Base-by-base conservation (phyloP, 768 basidiomycete species). In the Tubosaeta sp. region DNA sequence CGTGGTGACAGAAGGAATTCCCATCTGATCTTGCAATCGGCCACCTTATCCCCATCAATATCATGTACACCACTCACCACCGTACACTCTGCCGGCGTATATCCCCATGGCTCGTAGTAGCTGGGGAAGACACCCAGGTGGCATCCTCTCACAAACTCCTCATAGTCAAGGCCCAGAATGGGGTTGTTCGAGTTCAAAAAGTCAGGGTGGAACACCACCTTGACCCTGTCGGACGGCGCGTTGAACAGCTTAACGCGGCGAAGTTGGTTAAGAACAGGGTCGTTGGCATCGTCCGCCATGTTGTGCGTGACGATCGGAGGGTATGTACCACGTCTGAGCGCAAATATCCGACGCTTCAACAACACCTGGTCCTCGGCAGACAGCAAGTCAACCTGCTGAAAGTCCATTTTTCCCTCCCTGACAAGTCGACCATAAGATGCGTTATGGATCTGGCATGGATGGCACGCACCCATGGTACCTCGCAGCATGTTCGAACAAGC, bases 291-390 rank as follows among this genome's bases (percentile, higher is more conserved):
- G 66, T 98, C 95, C 22, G 80, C 83, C 97, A 98, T 98, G 73
- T 99, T 99, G 75, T 99, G 97, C 14, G 97, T 99, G n/a, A 87
- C 88, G 39, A 99, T 81, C 1, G 97, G 91, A 0, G 97, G 97
- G n/a, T 94, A 82, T 11, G 90, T 84, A 73, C 91, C 91, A 57
- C 97, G 84, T 71, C 93, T 95, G 53, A 99, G 82, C 6, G 97
- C 97, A 65, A 97, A 95, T 55, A 95, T 95, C 52, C 97, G 86
- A 5, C 97, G 85, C 72, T 99, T 99, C 60, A 99, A 80, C 16
- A 94, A 77, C 16, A 98, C 86, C 67, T 91, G 91, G 73, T 99
- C 97, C 69, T 97, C 93, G 31, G 85, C 82, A 1, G 92, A 91
- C 13, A 98, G 76, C 3, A 99, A 79, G 33, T 85, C 77, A 11